Percentiles rank a stretch among this genome's conserved stretches.
Conservation (phyloP, 176 grass and related monocot species). For the Phoenix dactylifera region DNA sequence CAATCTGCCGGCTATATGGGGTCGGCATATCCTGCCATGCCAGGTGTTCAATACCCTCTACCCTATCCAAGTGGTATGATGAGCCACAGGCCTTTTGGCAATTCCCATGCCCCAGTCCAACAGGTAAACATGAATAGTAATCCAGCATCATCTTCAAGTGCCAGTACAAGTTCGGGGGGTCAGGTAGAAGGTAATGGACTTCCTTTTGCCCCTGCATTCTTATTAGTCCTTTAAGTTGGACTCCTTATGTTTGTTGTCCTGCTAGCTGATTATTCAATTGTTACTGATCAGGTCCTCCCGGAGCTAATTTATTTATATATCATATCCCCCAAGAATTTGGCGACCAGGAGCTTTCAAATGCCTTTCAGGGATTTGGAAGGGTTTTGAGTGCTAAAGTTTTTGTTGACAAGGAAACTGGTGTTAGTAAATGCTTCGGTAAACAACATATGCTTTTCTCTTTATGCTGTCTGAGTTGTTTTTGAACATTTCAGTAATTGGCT, state of each 20-base stretch:
- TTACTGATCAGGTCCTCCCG: slow-evolving; percentile 59
- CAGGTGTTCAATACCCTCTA: slow-evolving; percentile 60
- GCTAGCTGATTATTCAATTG: not conserved
- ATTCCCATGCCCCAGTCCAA: slow-evolving; percentile 41
- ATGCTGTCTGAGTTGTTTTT: too few species aligned
- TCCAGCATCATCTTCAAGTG: slow-evolving; percentile 31
- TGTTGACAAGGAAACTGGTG: slow-evolving; percentile 89
- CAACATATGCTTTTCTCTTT: not conserved
- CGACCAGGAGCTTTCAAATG: slow-evolving; percentile 76
- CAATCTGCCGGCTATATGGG: slow-evolving; percentile 39
- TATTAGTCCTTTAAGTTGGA: too few species aligned
- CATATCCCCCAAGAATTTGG: slow-evolving; percentile 79
- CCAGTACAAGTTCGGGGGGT: slow-evolving; percentile 29
- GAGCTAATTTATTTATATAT: slow-evolving; percentile 88
- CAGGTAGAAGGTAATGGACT: slow-evolving; percentile 51
- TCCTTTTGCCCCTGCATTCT: not conserved
- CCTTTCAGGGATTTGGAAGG: slow-evolving; percentile 80
- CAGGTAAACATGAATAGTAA: slow-evolving; percentile 34
- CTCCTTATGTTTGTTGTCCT: too few species aligned
- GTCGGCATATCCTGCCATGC: slow-evolving; percentile 45
- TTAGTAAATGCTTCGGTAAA: slow-evolving; percentile 98
- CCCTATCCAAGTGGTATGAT: slow-evolving; percentile 45
- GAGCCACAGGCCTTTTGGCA: slow-evolving; percentile 38
- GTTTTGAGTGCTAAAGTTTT: slow-evolving; percentile 96
- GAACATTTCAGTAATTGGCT: too few species aligned